phyloP scores from a whole-genome alignment of 352 stramenopile species.

The Thalassiosira mediterranea region DNA sequence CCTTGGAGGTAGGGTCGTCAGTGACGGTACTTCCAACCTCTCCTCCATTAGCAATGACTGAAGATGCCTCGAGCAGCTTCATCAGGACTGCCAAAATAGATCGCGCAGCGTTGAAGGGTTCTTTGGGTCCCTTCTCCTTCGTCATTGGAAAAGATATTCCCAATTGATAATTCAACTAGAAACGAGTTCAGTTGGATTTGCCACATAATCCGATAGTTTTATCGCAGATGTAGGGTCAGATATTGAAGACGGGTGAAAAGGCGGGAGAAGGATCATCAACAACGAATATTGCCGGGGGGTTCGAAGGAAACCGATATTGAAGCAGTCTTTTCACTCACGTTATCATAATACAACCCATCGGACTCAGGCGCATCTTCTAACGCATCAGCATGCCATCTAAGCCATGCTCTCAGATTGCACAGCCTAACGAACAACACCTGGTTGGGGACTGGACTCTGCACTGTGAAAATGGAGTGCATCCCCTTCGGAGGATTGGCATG shows the following conservation, averaged over 20 bases:
- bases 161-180: slow-evolving; percentile 35
- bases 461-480: slow-evolving; percentile 79
- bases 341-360: background rate
- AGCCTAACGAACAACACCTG: slow-evolving; percentile 72
- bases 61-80: slow-evolving; percentile 81
- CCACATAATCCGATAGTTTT: no score
- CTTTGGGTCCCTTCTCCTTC: slow-evolving; percentile 23
- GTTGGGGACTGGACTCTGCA: slow-evolving; percentile 66
- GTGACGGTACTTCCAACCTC: slow-evolving; percentile 4
- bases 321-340: no score
- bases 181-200: no score
- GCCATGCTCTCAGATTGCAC: slow-evolving; percentile 66
- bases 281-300: no score
- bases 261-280: no score
- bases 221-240: no score
- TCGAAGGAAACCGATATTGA: no score
- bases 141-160: slow-evolving; percentile 42
- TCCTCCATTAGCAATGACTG: slow-evolving; percentile 39
- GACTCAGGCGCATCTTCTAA: slow-evolving; percentile 34
- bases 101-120: slow-evolving; percentile 70
- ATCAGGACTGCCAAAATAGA: slow-evolving; percentile 82
- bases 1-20: slow-evolving; percentile 23
- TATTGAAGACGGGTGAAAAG: no score
- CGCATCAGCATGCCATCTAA: slow-evolving; percentile 57
- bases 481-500: slow-evolving; percentile 65